phyloP scores from a whole-genome alignment of 495 filamentous ascomycete species.

The Penicillium dipodomyicola region DNA sequence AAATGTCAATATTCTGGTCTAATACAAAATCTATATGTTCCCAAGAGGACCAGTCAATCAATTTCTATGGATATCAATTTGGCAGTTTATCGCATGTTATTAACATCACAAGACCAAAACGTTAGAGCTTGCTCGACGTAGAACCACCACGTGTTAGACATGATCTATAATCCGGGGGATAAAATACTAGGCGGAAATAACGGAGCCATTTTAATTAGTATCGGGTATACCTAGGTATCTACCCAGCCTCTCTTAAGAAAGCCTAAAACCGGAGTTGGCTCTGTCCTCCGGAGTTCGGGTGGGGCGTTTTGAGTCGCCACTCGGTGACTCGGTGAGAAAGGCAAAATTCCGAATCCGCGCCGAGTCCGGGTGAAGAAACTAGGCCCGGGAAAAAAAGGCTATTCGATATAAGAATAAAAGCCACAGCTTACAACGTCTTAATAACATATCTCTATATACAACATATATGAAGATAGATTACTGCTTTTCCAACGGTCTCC shows the following conservation, averaged over 20 bases:
- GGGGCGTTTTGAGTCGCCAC: conserved; percentile 8
- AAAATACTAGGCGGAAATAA: no score
- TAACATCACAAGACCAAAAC: no score
- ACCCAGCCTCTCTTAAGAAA: no score
- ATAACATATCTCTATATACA: no score
- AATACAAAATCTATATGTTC: not conserved
- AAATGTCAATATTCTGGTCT: not conserved
- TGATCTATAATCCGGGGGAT: not conserved
- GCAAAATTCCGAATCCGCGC: not conserved
- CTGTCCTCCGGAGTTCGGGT: not conserved
- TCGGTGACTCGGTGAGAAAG: conserved; percentile 4
- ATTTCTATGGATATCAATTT: not conserved
- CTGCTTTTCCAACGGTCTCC: no score
- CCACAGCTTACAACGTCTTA: not conserved
- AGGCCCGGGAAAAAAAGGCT: not conserved
- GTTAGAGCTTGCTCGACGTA: no score
- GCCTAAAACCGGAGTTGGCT: conserved; percentile 5
- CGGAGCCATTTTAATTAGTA: no score
- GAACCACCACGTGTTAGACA: no score
- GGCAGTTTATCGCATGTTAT: no score
- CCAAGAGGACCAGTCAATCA: not conserved
- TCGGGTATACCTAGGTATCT: no score
- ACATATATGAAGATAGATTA: no score
- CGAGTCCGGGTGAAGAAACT: conserved; percentile 3
- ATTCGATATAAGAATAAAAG: not conserved